Conservation (phyloP, 2,329 filamentous ascomycete species). For the Fusarium tjaetaba region DNA sequence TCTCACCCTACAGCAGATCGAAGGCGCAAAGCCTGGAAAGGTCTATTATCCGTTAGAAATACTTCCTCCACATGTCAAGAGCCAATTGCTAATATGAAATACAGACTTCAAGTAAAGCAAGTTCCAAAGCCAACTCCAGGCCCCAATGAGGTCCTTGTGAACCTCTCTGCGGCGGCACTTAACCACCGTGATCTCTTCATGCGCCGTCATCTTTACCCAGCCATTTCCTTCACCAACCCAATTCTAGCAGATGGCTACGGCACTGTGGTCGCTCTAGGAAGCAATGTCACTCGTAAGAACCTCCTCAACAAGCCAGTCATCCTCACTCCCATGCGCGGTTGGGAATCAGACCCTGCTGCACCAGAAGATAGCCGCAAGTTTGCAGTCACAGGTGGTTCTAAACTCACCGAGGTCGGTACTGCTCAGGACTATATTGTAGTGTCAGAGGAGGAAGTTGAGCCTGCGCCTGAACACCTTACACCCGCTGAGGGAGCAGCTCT, state of each 20-base stretch:
- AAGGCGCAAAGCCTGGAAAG: slow-evolving; percentile 81
- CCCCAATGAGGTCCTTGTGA: slow-evolving; percentile 76
- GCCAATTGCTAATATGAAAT: slow-evolving; percentile 1
- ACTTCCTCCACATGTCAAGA: background rate
- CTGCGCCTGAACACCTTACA: slow-evolving; percentile 76
- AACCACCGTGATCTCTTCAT: slow-evolving; percentile 98
- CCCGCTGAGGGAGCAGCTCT: slow-evolving; percentile 83
- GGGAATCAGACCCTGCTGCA: slow-evolving; percentile 75
- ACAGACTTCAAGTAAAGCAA: slow-evolving; percentile 67
- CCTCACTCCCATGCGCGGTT: slow-evolving; percentile 80
- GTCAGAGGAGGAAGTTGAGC: slow-evolving; percentile 77
- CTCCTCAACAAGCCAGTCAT: slow-evolving; percentile 75
- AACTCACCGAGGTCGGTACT: slow-evolving; percentile 70
- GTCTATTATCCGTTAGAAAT: slow-evolving; percentile 80
- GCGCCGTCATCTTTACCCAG: slow-evolving; percentile 90
- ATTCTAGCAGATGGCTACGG: slow-evolving; percentile 87
- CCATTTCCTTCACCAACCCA: slow-evolving; percentile 80
- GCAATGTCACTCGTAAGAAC: slow-evolving; percentile 51
- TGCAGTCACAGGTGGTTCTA: slow-evolving; percentile 75
- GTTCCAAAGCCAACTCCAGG: slow-evolving; percentile 71
- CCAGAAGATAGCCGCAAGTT: slow-evolving; percentile 73
- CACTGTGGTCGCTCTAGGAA: slow-evolving; percentile 72
- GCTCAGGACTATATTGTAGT: slow-evolving; percentile 79
- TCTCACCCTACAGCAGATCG: slow-evolving; percentile 73
- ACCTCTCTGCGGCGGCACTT: slow-evolving; percentile 80